phyloP scores from a whole-genome alignment of 495 filamentous ascomycete genomes.

The Xylaria sp. region DNA sequence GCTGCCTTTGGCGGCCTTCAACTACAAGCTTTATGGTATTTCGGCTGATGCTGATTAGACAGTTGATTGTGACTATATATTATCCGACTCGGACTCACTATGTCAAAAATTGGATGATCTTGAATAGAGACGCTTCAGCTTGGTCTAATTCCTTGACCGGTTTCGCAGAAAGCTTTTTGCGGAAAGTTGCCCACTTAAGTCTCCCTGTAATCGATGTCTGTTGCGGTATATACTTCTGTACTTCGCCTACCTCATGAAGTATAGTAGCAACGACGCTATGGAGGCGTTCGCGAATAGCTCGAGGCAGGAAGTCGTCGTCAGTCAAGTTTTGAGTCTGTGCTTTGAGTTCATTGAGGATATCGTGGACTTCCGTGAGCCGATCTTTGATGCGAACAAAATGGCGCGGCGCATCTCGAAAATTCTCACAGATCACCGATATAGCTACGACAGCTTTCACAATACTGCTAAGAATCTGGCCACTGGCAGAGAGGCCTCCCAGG shows the following conservation, averaged over 20 bases:
- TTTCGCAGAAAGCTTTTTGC: not conserved
- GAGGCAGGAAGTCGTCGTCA: not conserved
- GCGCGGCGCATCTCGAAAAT: not conserved
- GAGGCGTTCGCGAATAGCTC: not conserved
- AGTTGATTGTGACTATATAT: no score
- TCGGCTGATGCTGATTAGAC: not conserved
- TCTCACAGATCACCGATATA: not conserved
- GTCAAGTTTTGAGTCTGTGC: not conserved
- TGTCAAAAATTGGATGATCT: not conserved
- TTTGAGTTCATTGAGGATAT: not conserved
- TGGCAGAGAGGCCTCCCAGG: not conserved
- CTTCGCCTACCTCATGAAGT: not conserved
- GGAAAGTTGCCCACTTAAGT: not conserved
- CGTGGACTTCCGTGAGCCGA: not conserved
- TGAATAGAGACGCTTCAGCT: not conserved
- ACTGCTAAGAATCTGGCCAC: not conserved
- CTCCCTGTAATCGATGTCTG: not conserved
- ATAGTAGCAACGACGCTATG: not conserved
- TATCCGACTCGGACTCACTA: not conserved
- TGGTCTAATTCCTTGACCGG: not conserved
- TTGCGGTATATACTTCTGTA: not conserved
- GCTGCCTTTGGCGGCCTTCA: not conserved
- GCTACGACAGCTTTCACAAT: not conserved
- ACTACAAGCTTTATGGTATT: not conserved
- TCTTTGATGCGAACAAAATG: not conserved